Base-by-base conservation (phyloP, 148 eudicot species). In the Hydrangea macrophylla region DNA sequence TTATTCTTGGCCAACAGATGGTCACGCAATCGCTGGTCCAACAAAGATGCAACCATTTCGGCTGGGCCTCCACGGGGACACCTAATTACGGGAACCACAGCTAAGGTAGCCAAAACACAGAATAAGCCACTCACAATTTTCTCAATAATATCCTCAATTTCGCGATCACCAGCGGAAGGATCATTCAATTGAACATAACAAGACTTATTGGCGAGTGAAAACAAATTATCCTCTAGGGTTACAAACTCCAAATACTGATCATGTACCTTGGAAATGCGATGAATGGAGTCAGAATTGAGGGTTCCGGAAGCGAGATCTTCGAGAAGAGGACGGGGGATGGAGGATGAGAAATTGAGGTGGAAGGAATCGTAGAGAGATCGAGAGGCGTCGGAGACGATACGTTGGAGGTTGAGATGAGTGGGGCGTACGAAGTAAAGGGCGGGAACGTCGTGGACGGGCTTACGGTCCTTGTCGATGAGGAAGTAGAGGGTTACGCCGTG, bases 171-270 rank as follows among this genome's bases (percentile, higher is more conserved):
- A 23, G 89, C 89, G 8, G 85, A 77, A 0, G 98, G 98, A 76
- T 94, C 98, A 74, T 94, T 94, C 82, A 94, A 66, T 72, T 88
- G 85, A 67, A 86, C 80, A 82, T 82, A 90, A 75, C 98, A 94
- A 68, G 85, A 73, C 64, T 80, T 80, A 75, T 85, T 69, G 15
- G 92, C 89, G 42, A 94, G 84, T 4, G 96, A 85, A 75, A 94
- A 94, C 70, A 94, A 71, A 60, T 74, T 81, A 77, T 94, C 96
- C 76, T 94, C 98, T 23, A 90, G 73, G 0, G 96, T 90, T 2
- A 94, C 88, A 64, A 94, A 94, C 77, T 90, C 98, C 80, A 90
- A 73, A 53, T 94, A 94, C 84, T 94, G 98, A 78, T 94, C 98
- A 66, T 88, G 89, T 64, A 94, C 92, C 82, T 90, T 90, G 1